Evolutionary conservation across 768 basidiomycete genomes (phyloP), one percentile per base, ranked within the genome.

Genomic region (Lepiota brunneoincarnata): DNA sequence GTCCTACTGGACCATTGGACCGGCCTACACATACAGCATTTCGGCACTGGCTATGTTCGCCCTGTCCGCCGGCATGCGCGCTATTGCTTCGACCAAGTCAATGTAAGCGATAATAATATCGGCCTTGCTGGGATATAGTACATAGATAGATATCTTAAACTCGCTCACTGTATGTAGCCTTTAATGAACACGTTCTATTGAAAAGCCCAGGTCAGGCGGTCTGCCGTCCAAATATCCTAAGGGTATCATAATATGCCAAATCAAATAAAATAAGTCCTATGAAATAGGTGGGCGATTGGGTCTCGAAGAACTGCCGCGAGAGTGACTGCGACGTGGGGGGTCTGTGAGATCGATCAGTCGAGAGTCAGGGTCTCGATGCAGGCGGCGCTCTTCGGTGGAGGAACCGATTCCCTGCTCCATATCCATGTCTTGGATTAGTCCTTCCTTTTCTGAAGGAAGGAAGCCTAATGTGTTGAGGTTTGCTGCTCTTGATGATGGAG

Each of bases 1-100:
- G 24, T 85, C 83, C 11, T 93, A 93, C 65, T 93, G 91, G 91
- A 89, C 90, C 3, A 85, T 92, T 61, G 91, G 91, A 3, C 91
- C 91, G 39, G 81, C 88, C 6, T 56, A 76, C 42, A 93, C 91
- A n/a, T 93, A 93, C 55, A 73, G 74, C 1, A 67, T 77, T 11
- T 79, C 85, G 38, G 87, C 84, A 0, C 57, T 79, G 20, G 81
- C 84, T 0, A 93, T 91, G 88, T 64, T 80, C 14, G 69, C 70
- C 18, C 70, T 93, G 49, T 78, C 82, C 2, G 58, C 64, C 17
- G 69, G 69, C 43, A 91, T 92, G 88, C 76, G 70, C 61, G 66
- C 72, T 11, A 68, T 83, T 50, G 69, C 75, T 40, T 63, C 60
- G 24, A 72, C 68, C 15, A 72, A 70, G 66, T 67, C 71, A 46